Evolutionary conservation across 2,329 filamentous ascomycete species (phyloP), one percentile per base, ranked within the genome.

Genomic region (Periconia digitata): DNA sequence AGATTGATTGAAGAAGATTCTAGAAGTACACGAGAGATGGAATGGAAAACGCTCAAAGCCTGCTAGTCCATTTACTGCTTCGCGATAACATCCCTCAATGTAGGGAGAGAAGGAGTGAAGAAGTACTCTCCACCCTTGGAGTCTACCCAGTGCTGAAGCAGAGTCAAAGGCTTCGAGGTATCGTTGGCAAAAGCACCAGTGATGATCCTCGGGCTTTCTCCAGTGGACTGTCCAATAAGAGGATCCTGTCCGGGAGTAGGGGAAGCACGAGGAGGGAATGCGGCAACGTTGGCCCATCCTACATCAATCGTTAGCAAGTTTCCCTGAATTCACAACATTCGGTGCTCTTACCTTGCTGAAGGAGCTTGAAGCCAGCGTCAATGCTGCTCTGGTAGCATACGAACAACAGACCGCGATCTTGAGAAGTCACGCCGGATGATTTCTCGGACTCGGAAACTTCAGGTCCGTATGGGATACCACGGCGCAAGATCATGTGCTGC

Each of bases 41-140:
- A n/a, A n/a, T n/a, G n/a, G n/a, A n/a, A n/a, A n/a, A n/a, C n/a
- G n/a, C n/a, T n/a, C n/a, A n/a, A n/a, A n/a, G n/a, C n/a, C n/a
- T n/a, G n/a, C n/a, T n/a, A n/a, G n/a, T 23, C 16, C 13, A 13
- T 44, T 44, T 22, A 36, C 7, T 27, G 29, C 29, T 38, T 43
- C 3, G 48, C 40, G 17, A 43, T 23, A 17, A 32, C 35, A 23
- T 42, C 23, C 21, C 16, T 43, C 24, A 44, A 27, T 1, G 44
- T 27, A 10, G 47, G 47, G 20, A 50, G 35, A 8, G 47, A 50
- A 2, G 47, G 47, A 3, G 42, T 42, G 23, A 50, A 50, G 43
- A 50, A 50, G 23, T 50, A 50, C 21, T 50, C 47, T 3, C 47
- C 47, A 6, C 47, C 47, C 21, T 43, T 43, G 7, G 47, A 42